A percentile compares a stretch with the other conserved stretches of the same genome.
These are phyloP conservation scores for Lactifluus subvellereus DNA, from an alignment of 768 basidiomycete species.

Conservation along the genomic window DNA sequence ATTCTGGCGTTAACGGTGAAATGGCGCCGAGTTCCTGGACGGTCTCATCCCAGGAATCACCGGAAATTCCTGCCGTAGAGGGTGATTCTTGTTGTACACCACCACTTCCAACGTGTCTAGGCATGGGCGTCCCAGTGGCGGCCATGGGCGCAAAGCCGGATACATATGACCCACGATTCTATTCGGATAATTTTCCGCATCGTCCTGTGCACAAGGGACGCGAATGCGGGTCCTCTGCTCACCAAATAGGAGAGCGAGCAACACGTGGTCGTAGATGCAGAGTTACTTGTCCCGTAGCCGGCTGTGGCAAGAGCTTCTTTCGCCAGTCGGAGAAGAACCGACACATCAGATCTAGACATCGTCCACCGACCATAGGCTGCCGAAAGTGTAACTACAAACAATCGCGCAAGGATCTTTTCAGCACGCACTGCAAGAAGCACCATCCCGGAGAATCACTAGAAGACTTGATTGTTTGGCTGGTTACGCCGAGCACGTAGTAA, in stretches of 20 bases:
- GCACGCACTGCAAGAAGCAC: slow-evolving; percentile 16
- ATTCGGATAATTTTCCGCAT: background rate
- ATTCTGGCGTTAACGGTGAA: too few relatives aligned
- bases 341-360: slow-evolving; percentile 12
- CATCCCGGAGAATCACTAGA: slow-evolving; percentile 11
- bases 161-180: background rate
- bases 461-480: slow-evolving; percentile 2
- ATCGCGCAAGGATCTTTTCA: slow-evolving; percentile 17
- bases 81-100: too few relatives aligned
- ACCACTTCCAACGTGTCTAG: background rate
- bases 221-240: background rate
- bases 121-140: too few relatives aligned
- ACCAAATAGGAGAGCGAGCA: background rate
- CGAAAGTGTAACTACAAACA: slow-evolving; percentile 14
- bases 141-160: background rate
- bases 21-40: too few relatives aligned
- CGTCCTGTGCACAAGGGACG: background rate
- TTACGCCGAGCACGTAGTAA: background rate
- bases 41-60: too few relatives aligned
- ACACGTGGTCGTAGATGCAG: background rate
- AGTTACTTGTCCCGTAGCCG: background rate
- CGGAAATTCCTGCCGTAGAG: too few relatives aligned
- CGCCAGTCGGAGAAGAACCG: slow-evolving; percentile 14
- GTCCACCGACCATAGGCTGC: slow-evolving; percentile 16
- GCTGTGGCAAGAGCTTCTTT: slow-evolving; percentile 14